These are phyloP conservation scores for Hemileccinum rubropunctum DNA, from an alignment of 768 basidiomycete species.

Conservation along the genomic window DNA sequence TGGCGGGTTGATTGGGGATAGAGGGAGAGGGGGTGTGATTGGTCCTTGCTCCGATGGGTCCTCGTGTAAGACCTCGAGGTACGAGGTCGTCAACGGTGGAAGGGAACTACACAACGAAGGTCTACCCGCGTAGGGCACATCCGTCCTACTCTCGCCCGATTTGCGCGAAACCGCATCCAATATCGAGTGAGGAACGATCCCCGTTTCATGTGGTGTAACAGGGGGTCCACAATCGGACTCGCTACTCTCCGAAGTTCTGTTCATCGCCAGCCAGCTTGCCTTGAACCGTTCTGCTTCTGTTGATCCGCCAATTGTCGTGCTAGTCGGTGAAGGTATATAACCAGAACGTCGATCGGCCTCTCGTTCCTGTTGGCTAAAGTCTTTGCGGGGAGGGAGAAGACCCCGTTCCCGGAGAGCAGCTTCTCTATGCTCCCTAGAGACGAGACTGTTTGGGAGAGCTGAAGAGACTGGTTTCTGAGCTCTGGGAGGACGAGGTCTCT, in stretches of 20 bases:
- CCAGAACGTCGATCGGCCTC: conserved; percentile 41
- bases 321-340: conserved; percentile 34
- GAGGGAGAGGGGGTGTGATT: conserved; percentile 10
- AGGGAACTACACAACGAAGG: conserved; percentile 23
- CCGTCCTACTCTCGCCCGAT: conserved; percentile 15
- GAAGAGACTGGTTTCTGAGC: conserved; percentile 5
- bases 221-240: conserved; percentile 22
- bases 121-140: conserved; percentile 11
- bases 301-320: conserved; percentile 15
- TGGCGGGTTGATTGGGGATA: background rate
- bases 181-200: too few species aligned
- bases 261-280: conserved; percentile 49
- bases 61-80: conserved; percentile 30
- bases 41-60: conserved; percentile 24
- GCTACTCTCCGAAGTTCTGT: conserved; percentile 25
- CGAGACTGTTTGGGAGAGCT: conserved; percentile 20
- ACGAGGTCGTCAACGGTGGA: conserved; percentile 21
- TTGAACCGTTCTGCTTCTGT: conserved; percentile 55
- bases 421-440: conserved; percentile 32
- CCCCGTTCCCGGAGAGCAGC: conserved; percentile 63
- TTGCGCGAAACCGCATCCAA: background rate
- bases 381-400: conserved; percentile 45
- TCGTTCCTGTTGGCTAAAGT: conserved; percentile 38
- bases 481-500: conserved; percentile 3
- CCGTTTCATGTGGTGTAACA: conserved; percentile 1